Conservation (phyloP, 768 basidiomycete species). For the Cystofilobasidium macerans region DNA sequence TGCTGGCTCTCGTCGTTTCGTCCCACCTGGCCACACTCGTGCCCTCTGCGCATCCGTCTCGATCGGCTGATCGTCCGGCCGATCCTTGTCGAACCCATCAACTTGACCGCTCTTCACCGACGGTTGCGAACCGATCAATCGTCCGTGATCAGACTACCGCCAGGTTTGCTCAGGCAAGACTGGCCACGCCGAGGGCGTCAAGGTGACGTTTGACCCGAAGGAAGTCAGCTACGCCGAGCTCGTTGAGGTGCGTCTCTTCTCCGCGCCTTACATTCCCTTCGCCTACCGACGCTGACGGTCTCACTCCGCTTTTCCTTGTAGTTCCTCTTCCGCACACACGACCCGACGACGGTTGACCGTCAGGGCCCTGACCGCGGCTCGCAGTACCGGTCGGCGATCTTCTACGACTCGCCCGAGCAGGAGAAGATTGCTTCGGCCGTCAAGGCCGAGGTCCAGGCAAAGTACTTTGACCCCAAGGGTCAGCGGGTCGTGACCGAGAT, state of each 20-base stretch:
- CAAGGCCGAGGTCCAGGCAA: constrained; percentile 69
- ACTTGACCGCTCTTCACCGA: background rate
- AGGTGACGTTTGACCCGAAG: constrained; percentile 61
- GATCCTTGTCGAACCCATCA: background rate
- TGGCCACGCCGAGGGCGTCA: constrained; percentile 76
- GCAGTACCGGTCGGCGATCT: constrained; percentile 90
- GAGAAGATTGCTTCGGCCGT: constrained; percentile 58
- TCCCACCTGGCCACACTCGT: background rate
- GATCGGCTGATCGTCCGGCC: background rate
- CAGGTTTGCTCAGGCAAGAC: constrained; percentile 49
- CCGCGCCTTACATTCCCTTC: background rate
- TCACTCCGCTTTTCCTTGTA: constrained; percentile 42
- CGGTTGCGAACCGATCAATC: background rate
- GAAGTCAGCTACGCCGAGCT: constrained; percentile 72
- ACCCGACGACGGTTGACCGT: constrained; percentile 67
- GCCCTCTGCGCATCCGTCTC: background rate
- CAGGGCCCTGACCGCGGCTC: constrained; percentile 45
- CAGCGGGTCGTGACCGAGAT: constrained; percentile 71
- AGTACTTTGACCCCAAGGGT: constrained; percentile 54
- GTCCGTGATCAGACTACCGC: constrained; percentile 10
- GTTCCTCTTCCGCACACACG: constrained; percentile 90
- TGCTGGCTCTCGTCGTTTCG: background rate
- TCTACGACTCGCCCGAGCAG: constrained; percentile 65
- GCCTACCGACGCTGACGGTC: background rate
- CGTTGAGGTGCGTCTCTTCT: constrained; percentile 42